phyloP scores from a whole-genome alignment of 768 basidiomycete species.

The Leccinellum albellum region DNA sequence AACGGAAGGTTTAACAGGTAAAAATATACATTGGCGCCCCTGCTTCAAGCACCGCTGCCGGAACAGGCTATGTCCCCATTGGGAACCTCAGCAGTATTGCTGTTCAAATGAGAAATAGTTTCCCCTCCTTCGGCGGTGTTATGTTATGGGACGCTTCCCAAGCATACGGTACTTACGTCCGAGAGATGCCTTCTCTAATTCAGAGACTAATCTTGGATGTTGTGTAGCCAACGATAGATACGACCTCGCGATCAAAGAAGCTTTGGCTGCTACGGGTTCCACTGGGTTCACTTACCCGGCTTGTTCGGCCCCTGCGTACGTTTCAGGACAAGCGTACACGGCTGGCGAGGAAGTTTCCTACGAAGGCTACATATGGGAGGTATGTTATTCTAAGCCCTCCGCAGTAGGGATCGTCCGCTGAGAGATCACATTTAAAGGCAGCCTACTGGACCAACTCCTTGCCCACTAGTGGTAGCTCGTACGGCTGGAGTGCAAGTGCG shows the following conservation, averaged over 20 bases:
- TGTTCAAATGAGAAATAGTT: slow-evolving; percentile 33
- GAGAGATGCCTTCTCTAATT: background rate
- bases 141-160: slow-evolving; percentile 47
- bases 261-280: slow-evolving; percentile 57
- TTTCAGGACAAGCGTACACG: slow-evolving; percentile 46
- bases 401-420: background rate
- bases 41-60: slow-evolving; percentile 40
- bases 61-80: slow-evolving; percentile 36
- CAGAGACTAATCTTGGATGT: slow-evolving; percentile 4
- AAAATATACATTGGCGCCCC: slow-evolving; percentile 45
- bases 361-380: slow-evolving; percentile 65
- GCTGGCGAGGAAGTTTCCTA: slow-evolving; percentile 53
- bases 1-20: slow-evolving; percentile 14
- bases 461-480: slow-evolving; percentile 46
- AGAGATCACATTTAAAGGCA: slow-evolving; percentile 41
- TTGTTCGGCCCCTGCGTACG: slow-evolving; percentile 55
- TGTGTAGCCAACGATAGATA: slow-evolving; percentile 52
- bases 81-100: slow-evolving; percentile 32
- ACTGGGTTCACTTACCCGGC: slow-evolving; percentile 63
- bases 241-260: slow-evolving; percentile 58
- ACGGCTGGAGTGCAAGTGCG: slow-evolving; percentile 66
- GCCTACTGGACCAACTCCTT: slow-evolving; percentile 54
- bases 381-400: slow-evolving; percentile 16
- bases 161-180: slow-evolving; percentile 28
- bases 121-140: slow-evolving; percentile 42